Evolutionary conservation across 768 basidiomycete genomes (phyloP).

Genomic region (Trametes maxima): DNA sequence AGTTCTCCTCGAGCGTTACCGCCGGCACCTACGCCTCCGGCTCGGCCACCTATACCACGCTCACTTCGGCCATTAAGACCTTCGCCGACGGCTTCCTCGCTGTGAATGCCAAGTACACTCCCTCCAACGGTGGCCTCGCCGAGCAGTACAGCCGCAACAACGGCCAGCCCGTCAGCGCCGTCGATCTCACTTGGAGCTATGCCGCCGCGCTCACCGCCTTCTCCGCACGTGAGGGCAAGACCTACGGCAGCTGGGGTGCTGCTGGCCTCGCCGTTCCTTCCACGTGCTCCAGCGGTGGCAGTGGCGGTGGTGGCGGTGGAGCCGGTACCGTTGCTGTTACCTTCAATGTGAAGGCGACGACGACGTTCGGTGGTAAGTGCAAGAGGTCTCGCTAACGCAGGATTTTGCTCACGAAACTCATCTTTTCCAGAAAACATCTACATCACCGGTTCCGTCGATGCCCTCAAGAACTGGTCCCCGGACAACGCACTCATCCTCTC

Average conservation of each 20-base stretch:
- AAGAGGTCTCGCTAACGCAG: background rate
- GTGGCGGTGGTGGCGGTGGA: constrained; percentile 24
- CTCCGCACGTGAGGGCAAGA: constrained; percentile 52
- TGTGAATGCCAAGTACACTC: constrained; percentile 62
- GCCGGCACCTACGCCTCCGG: constrained; percentile 56
- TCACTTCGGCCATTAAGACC: constrained; percentile 49
- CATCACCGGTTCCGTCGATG: constrained; percentile 60
- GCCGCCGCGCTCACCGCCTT: constrained; percentile 68
- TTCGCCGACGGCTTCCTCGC: constrained; percentile 72
- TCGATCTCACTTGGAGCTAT: constrained; percentile 78
- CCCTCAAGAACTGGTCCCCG: constrained; percentile 63
- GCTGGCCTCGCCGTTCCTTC: constrained; percentile 51
- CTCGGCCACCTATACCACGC: constrained; percentile 50
- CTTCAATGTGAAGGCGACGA: constrained; percentile 66
- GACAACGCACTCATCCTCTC: constrained; percentile 58
- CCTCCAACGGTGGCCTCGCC: constrained; percentile 56
- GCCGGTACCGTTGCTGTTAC: constrained; percentile 49
- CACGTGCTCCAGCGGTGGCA: constrained; percentile 42
- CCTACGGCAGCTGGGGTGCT: constrained; percentile 68
- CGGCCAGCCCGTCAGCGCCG: constrained; percentile 61
- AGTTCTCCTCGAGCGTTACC: constrained; percentile 52
- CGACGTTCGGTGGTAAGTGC: constrained; percentile 58
- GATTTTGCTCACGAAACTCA: background rate
- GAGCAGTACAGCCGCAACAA: constrained; percentile 61
- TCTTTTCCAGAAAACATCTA: constrained; percentile 62